Evolutionary conservation across 2,329 filamentous ascomycete genomes (phyloP), one percentile per base, ranked within the genome.

Genomic region (Didymella keratinophila): DNA sequence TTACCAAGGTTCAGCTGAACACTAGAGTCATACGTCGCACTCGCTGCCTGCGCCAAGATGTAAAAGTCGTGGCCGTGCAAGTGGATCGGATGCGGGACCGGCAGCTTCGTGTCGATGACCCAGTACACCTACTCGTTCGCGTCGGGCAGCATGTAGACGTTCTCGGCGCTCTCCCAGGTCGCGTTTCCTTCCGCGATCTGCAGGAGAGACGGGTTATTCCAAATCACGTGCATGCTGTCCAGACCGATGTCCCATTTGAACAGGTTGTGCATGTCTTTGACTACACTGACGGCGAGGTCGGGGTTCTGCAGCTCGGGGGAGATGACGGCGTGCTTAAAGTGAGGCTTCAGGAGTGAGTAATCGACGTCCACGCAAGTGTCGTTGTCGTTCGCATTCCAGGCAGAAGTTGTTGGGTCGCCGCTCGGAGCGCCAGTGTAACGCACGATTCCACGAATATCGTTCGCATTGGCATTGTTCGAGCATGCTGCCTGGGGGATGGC

Each of bases 41-140:
- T 74, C 9, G 58, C 56, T 23, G 75, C 72, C 25, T 65, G 76
- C 18, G 78, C 77, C 7, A 87, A 70, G 10, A 86, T 75, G 71
- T 84, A 81, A 75, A 86, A 86, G 64, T 86, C 82, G 68, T 87
- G 84, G 5, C 84, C 73, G 60, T 77, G 74, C n/a, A 78, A 64
- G 56, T 78, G 75, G 49, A 78, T 76, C 1, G 75, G 75, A 57
- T 75, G 71, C 5, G 79, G 56, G 12, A 78, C 66, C 4, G 71
- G 68, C 42, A 77, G 67, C 5, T 61, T 58, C 12, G 65, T 72
- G 44, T 78, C 68, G 44, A 79, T 72, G 60, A 79, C 71, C 42
- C 78, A 66, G 59, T 80, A 79, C n/a, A 80, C 70, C 68, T 73
- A 72, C 28, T 77, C 59, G 36, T 67, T 67, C 4, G 69, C 59